These are phyloP conservation scores for Porcisia hertigi DNA, from an alignment of 208 protist genomes.

Conservation along the genomic window DNA sequence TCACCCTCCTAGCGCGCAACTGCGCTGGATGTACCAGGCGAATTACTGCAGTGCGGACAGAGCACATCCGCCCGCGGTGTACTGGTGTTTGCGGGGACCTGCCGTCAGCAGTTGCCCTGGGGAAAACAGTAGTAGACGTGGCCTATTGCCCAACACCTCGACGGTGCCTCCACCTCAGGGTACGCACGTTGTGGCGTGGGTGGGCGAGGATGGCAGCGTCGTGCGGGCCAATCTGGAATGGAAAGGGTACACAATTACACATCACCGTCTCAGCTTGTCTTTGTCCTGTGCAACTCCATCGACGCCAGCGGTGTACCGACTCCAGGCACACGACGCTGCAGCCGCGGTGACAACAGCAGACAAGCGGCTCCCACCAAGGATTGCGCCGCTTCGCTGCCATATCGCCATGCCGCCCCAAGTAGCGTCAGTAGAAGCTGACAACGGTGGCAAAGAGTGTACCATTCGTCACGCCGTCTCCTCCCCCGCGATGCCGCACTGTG, in stretches of 20 bases:
- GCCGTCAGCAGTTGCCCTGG: not conserved
- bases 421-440: not conserved
- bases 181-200: constrained; percentile 48
- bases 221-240: constrained; percentile 36
- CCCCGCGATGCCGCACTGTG: not conserved
- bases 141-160: not conserved
- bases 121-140: not conserved
- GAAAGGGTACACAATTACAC: constrained; percentile 52
- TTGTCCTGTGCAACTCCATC: constrained; percentile 23
- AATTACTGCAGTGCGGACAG: constrained; percentile 17
- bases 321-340: constrained; percentile 2
- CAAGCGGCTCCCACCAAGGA: constrained; percentile 14
- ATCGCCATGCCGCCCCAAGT: not conserved
- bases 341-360: constrained; percentile 3
- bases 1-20: constrained; percentile 16
- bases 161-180: not conserved
- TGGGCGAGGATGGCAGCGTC: constrained; percentile 72
- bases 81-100: constrained; percentile 48
- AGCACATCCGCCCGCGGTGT: constrained; percentile 62
- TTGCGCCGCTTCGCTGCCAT: constrained; percentile 21
- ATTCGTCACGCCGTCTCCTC: not conserved
- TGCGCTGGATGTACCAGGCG: constrained; percentile 52
- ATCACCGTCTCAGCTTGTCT: constrained; percentile 32
- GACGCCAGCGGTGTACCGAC: constrained; percentile 37
- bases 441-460: not conserved